A percentile compares a stretch with the other conserved stretches of the same genome.
Evolutionary conservation across 2,329 filamentous ascomycete species (phyloP).

Genomic region (Penicillium sp.): DNA sequence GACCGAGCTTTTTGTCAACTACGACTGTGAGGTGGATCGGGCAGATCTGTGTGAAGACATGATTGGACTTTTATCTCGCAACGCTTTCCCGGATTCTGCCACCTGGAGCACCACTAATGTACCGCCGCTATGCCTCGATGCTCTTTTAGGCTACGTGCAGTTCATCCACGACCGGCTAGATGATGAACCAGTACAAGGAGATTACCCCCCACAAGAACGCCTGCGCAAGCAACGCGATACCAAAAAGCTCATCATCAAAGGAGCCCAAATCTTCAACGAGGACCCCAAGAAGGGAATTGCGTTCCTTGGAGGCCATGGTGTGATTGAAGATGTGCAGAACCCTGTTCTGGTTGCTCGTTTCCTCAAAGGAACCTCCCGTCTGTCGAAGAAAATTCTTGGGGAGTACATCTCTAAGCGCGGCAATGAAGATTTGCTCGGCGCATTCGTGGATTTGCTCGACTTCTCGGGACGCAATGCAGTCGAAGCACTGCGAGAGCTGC

Average conservation of each 20-base stretch:
- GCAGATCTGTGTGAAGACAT: constrained; percentile 94
- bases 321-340: constrained; percentile 75
- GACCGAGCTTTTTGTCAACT: constrained; percentile 95
- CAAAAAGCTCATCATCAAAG: constrained; percentile 87
- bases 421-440: constrained; percentile 80
- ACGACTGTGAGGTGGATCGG: constrained; percentile 91
- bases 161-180: constrained; percentile 86
- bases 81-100: constrained; percentile 93
- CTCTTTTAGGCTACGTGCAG: constrained; percentile 85
- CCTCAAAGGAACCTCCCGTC: constrained; percentile 78
- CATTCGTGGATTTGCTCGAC: constrained; percentile 84
- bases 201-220: constrained; percentile 64
- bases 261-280: constrained; percentile 91
- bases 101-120: constrained; percentile 99
- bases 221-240: constrained; percentile 72
- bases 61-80: constrained; percentile 86
- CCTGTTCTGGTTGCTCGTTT: constrained; percentile 81
- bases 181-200: constrained; percentile 63
- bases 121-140: constrained; percentile 89
- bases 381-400: constrained; percentile 88
- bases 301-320: constrained; percentile 79
- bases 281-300: constrained; percentile 86
- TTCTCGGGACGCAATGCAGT: constrained; percentile 85
- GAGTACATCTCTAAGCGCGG: constrained; percentile 91
- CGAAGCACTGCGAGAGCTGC: constrained; percentile 81